Evolutionary conservation across 352 stramenopile genomes (phyloP), one percentile per base, ranked within the genome.

Genomic region (Globisporangium paddicum): DNA sequence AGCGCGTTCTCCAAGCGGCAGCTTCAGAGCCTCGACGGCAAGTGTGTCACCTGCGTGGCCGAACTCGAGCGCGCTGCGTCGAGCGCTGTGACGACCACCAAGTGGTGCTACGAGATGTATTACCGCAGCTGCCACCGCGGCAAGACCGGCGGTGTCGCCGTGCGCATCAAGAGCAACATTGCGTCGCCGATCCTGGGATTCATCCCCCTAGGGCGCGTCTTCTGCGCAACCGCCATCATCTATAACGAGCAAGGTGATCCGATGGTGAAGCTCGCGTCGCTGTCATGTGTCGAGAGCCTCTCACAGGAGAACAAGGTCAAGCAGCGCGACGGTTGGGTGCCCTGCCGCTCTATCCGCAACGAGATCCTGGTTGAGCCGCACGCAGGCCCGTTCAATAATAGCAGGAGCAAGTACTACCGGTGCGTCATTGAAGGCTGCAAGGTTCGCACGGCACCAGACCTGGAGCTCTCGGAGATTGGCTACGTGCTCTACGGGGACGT

Each of bases 341-440:
- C 79, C 1, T 89, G 71, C 49, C 79, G 79, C 25, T 91, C 82
- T 2, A 76, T 91, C 66, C 77, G 78, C 50, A 91, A 91, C 45
- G 82, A 91, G 60, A 65, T 90, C 41, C 56, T 89, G 18, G 63
- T 91, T n/a, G 79, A 90, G 48, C 59, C 32, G 3, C 82, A 90
- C 50, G 23, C 53, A 51, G 77, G 82, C 2, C 74, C 82, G 26
- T 90, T 79, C 25, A 67, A 38, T 5, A 18, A 14, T 14, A 34
- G 10, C 1, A 19, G n/a, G 4, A 63, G 59, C 28, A 68, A 68
- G 8, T 89, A 73, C 53, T 91, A 74, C 26, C 67, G 80, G 3
- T 91, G 82, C 57, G 82, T 90, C 3, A 79, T 91, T 28, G 82
- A 91, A 76, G 82, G 82, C 48, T 91, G 82, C 58, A 91, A 91